Evolutionary conservation across 1,139 yeast genomes (phyloP).

Genomic region (Pichia kudriavzevii): DNA sequence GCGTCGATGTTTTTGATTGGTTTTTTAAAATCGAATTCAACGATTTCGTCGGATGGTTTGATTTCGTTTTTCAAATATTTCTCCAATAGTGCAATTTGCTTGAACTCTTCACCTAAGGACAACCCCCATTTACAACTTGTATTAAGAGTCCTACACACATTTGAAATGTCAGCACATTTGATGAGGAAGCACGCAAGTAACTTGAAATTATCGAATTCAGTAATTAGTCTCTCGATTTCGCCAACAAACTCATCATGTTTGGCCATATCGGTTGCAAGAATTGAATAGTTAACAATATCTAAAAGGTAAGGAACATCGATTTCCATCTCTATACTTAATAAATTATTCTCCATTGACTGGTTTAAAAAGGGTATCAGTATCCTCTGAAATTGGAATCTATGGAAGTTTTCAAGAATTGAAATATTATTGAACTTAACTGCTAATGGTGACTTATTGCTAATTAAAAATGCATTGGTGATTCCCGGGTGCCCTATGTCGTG

Average conservation of each 20-base stretch:
- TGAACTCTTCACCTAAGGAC: constrained; percentile 67
- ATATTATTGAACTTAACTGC: constrained; percentile 54
- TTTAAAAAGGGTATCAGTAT: constrained; percentile 27
- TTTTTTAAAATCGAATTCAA: constrained; percentile 4
- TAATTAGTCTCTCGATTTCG: constrained; percentile 29
- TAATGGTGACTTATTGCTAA: constrained; percentile 56
- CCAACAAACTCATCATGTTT: constrained; percentile 71
- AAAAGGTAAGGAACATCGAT: neutral
- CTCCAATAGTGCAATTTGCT: constrained; percentile 56
- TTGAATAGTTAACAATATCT: constrained; percentile 9
- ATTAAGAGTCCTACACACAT: constrained; percentile 72
- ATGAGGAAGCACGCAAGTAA: constrained; percentile 61
- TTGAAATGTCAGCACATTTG: constrained; percentile 92
- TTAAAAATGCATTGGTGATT: constrained; percentile 70
- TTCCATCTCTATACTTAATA: constrained; percentile 1
- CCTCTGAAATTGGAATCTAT: constrained; percentile 61
- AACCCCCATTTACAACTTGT: constrained; percentile 85
- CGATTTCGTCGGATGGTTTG: constrained; percentile 4
- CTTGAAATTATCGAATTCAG: constrained; percentile 17
- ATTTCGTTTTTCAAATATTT: constrained; percentile 28
- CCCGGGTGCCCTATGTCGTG: constrained; percentile 98
- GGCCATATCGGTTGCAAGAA: constrained; percentile 90
- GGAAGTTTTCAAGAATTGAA: constrained; percentile 79
- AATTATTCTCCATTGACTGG: neutral
- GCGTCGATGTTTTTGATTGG: constrained; percentile 23